phyloP scores from a whole-genome alignment of 2,329 filamentous ascomycete genomes.

The Zasmidium angulare region DNA sequence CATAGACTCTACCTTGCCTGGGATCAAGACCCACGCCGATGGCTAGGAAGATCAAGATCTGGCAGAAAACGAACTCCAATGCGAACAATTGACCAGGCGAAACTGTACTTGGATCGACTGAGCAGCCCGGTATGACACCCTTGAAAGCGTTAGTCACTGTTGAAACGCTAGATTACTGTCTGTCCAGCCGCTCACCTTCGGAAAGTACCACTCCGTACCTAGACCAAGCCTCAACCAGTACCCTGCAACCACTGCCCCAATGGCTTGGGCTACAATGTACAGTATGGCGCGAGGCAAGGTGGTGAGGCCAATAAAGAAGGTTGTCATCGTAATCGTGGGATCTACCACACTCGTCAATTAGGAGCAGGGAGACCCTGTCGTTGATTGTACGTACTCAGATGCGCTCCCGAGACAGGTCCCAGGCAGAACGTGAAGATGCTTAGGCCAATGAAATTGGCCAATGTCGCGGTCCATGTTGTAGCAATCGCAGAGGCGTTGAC shows the following conservation, averaged over 20 bases:
- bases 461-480: not conserved
- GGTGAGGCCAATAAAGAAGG: constrained; percentile 52
- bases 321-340: constrained; percentile 54
- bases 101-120: constrained; percentile 19
- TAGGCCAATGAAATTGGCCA: constrained; percentile 24
- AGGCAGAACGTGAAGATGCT: constrained; percentile 52
- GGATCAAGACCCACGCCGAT: constrained; percentile 57
- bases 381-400: no score
- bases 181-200: not conserved
- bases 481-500: not conserved
- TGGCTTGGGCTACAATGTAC: constrained; percentile 48
- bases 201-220: not conserved
- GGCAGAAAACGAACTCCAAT: constrained; percentile 49
- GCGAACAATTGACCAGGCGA: constrained; percentile 37
- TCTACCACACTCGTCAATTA: constrained; percentile 21
- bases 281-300: constrained; percentile 50
- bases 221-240: constrained; percentile 24
- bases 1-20: constrained; percentile 50
- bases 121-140: constrained; percentile 21
- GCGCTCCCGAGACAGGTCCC: constrained; percentile 51
- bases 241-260: constrained; percentile 38
- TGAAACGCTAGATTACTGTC: no score
- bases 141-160: no score
- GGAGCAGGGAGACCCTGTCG: no score
- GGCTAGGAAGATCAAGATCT: constrained; percentile 50